Evolutionary conservation across 148 eudicot species (phyloP), one percentile per base, ranked within the genome.

Genomic region (Vaccinium vitisidaea): DNA sequence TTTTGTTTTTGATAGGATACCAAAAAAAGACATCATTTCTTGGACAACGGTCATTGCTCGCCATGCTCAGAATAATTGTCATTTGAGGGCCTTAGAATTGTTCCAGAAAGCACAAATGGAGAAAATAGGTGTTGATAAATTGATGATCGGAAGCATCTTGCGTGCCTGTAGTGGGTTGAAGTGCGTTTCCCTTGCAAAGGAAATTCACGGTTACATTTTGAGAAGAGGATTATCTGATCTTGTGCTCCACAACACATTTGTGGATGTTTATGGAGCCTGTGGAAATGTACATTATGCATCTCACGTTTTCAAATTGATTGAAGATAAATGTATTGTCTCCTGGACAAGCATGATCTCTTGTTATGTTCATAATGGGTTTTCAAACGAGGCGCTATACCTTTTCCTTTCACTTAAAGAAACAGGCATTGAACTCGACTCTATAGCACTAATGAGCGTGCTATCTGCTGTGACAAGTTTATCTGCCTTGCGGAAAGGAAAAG

Each of bases 311-410:
- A 78, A 85, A 80, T 67, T 84, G 58, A 91, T 92, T 81, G 84
- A 90, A 87, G 83, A 75, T 82, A 93, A 92, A 86, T 90, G 92
- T 89, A 87, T 94, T 74, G 92, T 94, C 27, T 93, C 97, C 69
- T 94, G 96, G 94, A 96, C 99, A 15, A 92, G 89, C 90, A 93
- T 96, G 94, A 93, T 96, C 25, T 87, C 88, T 84, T 84, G 93
- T 88, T 92, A 88, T 85, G 92, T 88, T 67, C 86, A 88, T 53
- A 88, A 87, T 86, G 94, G 97, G 27, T 90, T 87, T 80, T 92
- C 93, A 85, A 86, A 90, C 74, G 93, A 94, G 86, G 99, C 98
- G 87, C 92, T 96, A 69, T 80, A 75, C 49, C 89, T 93, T 85
- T 92, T 92, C 82, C 77, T 77, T 54, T 76, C 83, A 15, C 88